phyloP scores from a whole-genome alignment of 2,329 filamentous ascomycete species.

The Alternaria ethzedia region DNA sequence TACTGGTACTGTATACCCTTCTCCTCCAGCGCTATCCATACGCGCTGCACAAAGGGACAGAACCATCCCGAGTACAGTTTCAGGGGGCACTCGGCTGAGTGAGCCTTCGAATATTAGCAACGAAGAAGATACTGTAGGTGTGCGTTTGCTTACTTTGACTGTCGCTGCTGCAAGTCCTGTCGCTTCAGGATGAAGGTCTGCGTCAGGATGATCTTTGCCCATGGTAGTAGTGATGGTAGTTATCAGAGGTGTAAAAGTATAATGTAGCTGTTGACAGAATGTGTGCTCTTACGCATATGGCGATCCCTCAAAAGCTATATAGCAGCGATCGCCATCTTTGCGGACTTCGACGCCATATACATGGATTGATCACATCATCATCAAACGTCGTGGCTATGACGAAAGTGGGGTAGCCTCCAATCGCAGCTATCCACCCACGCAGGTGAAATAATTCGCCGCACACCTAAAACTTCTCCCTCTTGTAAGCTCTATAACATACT shows the following conservation, averaged over 20 bases:
- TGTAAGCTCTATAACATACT: no score
- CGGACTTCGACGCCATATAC: neutral
- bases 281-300: neutral
- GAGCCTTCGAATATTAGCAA: conserved; percentile 27
- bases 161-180: conserved; percentile 40
- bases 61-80: conserved; percentile 80
- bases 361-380: conserved; percentile 15
- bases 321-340: neutral
- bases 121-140: neutral
- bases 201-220: conserved; percentile 45
- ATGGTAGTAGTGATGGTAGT: conserved; percentile 19
- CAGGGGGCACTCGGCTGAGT: conserved; percentile 54
- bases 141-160: conserved; percentile 30
- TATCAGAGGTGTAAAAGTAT: neutral
- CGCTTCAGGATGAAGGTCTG: conserved; percentile 44
- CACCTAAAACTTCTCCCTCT: no score
- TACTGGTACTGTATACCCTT: conserved; percentile 78
- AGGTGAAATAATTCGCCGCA: no score
- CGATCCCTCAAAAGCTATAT: neutral
- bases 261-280: neutral
- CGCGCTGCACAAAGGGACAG: conserved; percentile 71
- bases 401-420: conserved; percentile 22
- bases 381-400: conserved; percentile 16
- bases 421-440: conserved; percentile 11
- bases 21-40: conserved; percentile 75